Evolutionary conservation across 2,329 filamentous ascomycete genomes (phyloP).

Genomic region (Pseudogymnoascus sp.): DNA sequence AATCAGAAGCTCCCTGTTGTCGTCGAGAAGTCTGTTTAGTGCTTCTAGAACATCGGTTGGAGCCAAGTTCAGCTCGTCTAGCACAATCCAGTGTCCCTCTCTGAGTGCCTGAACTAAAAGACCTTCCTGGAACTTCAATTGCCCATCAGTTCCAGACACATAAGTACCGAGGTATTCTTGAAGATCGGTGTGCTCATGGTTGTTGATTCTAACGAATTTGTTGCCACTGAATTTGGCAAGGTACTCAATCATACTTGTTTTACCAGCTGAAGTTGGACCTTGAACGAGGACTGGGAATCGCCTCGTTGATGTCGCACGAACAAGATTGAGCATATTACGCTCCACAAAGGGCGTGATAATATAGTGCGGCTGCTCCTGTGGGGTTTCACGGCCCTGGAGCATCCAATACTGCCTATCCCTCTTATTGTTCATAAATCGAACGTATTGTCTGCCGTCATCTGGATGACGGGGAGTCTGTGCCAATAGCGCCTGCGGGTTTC

Average conservation of each 20-base stretch:
- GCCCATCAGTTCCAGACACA: slow-evolving; percentile 75
- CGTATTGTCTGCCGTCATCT: slow-evolving; percentile 66
- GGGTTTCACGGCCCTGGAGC: slow-evolving; percentile 59
- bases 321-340: slow-evolving; percentile 87
- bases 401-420: slow-evolving; percentile 79
- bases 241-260: slow-evolving; percentile 99
- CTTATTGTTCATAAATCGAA: slow-evolving; percentile 63
- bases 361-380: slow-evolving; percentile 75
- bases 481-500: slow-evolving; percentile 64
- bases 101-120: slow-evolving; percentile 86
- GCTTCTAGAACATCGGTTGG: slow-evolving; percentile 96
- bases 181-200: slow-evolving; percentile 96
- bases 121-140: slow-evolving; percentile 85
- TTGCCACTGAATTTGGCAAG: slow-evolving; percentile 95
- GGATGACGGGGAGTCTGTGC: slow-evolving; percentile 72
- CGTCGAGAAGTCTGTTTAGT: slow-evolving; percentile 87
- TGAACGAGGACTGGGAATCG: slow-evolving; percentile 92
- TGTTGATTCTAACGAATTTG: slow-evolving; percentile 97
- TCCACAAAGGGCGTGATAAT: slow-evolving; percentile 95
- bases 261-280: slow-evolving; percentile 92
- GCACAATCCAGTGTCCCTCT: slow-evolving; percentile 93
- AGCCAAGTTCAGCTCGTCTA: slow-evolving; percentile 94
- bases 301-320: slow-evolving; percentile 84
- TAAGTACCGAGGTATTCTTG: slow-evolving; percentile 98
- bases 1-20: slow-evolving; percentile 91